Evolutionary conservation across 2,329 filamentous ascomycete genomes (phyloP).

Genomic region (Epichloe coenophiala): DNA sequence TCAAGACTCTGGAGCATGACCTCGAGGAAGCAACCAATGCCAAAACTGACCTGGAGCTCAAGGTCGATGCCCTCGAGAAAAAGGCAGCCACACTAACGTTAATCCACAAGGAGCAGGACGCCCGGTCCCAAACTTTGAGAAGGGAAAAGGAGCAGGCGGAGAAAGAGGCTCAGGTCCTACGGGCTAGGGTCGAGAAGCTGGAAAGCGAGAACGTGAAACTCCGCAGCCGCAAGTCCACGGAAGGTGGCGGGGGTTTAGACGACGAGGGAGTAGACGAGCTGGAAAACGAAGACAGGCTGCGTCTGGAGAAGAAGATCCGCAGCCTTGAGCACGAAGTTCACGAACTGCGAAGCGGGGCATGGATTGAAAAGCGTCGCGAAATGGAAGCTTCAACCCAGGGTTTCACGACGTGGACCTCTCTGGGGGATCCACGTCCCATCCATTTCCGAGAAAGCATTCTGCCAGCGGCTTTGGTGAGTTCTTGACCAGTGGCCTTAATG

Average conservation of each 20-base stretch:
- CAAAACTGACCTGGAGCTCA: conserved; percentile 32
- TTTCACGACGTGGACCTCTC: conserved; percentile 83
- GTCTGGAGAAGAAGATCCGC: conserved; percentile 62
- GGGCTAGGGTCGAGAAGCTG: conserved; percentile 48
- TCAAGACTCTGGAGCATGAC: conserved; percentile 43
- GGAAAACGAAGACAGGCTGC: conserved; percentile 67
- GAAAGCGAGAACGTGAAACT: conserved; percentile 62
- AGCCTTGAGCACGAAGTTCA: conserved; percentile 77
- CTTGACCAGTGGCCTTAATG: conserved; percentile 44
- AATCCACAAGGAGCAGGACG: conserved; percentile 73
- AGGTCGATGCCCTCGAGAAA: conserved; percentile 38
- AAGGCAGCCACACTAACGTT: conserved; percentile 73
- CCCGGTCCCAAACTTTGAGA: conserved; percentile 50
- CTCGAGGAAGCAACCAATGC: conserved; percentile 35
- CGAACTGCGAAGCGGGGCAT: conserved; percentile 73
- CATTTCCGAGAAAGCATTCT: conserved; percentile 24
- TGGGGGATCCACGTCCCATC: conserved; percentile 22
- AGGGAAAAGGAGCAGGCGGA: conserved; percentile 44
- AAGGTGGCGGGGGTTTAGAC: conserved; percentile 48
- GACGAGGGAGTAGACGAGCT: conserved; percentile 69
- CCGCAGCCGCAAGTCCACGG: conserved; percentile 41
- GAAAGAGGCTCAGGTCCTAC: conserved; percentile 44
- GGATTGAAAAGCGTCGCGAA: conserved; percentile 68
- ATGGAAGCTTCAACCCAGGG: conserved; percentile 46
- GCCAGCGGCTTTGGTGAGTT: conserved; percentile 43